phyloP scores from a whole-genome alignment of 352 stramenopile species.

The Phytophthora citrophthora region DNA sequence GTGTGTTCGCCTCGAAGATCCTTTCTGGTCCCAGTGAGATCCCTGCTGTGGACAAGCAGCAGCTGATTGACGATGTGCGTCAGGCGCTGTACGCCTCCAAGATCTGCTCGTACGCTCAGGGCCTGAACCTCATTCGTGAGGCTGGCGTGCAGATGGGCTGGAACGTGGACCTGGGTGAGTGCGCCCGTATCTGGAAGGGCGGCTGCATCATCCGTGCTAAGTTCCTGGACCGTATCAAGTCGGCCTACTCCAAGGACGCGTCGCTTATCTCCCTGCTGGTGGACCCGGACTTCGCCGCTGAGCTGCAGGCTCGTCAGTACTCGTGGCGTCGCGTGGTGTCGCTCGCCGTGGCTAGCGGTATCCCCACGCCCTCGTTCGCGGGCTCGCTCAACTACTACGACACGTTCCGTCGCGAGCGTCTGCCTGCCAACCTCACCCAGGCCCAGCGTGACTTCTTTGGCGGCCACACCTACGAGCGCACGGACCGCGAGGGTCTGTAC shows the following conservation, averaged over 20 bases:
- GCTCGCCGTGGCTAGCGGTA: constrained; percentile 94
- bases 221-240: constrained; percentile 98
- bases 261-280: constrained; percentile 97
- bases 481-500: constrained; percentile 94
- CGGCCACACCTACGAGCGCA: constrained; percentile 98
- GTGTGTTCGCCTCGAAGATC: constrained; percentile 93
- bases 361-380: constrained; percentile 92
- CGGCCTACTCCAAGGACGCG: constrained; percentile 93
- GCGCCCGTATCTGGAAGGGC: constrained; percentile 98
- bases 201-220: constrained; percentile 99
- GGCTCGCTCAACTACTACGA: constrained; percentile 98
- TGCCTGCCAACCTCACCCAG: constrained; percentile 98
- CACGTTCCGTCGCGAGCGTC: constrained; percentile 94
- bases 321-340: constrained; percentile 97
- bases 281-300: constrained; percentile 95
- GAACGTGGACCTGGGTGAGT: constrained; percentile 97
- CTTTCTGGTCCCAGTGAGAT: constrained; percentile 95
- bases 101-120: constrained; percentile 98
- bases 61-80: constrained; percentile 97
- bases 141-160: constrained; percentile 96
- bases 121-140: constrained; percentile 95
- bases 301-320: constrained; percentile 95
- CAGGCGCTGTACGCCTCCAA: constrained; percentile 98
- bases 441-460: constrained; percentile 99
- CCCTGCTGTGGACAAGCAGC: constrained; percentile 91